These are phyloP conservation scores for Talaromyces amestolkiae DNA, from an alignment of 2,329 filamentous ascomycete species.

Conservation along the genomic window DNA sequence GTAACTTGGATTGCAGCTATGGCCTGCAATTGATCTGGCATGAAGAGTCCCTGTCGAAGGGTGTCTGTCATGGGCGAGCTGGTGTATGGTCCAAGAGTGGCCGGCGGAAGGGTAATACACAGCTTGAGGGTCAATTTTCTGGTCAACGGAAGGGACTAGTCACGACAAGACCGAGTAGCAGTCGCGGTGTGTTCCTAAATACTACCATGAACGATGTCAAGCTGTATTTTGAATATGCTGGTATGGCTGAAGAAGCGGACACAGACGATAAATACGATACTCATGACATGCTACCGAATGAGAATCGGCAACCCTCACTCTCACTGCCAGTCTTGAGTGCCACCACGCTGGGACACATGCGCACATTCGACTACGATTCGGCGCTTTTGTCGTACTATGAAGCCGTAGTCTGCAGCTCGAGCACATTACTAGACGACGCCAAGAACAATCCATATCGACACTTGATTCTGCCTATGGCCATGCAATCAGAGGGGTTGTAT, in stretches of 20 bases:
- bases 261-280: neutral
- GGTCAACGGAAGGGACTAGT: neutral
- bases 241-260: neutral
- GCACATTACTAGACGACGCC: conserved; percentile 29
- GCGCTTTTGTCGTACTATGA: conserved; percentile 29
- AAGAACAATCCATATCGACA: conserved; percentile 31
- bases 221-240: conserved; percentile 12
- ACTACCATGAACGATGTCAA: conserved; percentile 12
- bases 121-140: no score
- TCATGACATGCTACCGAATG: neutral
- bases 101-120: neutral
- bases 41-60: conserved; percentile 28
- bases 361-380: conserved; percentile 20
- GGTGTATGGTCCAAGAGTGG: conserved; percentile 28
- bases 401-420: conserved; percentile 28
- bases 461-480: conserved; percentile 30
- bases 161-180: neutral
- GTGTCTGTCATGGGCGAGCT: conserved; percentile 27
- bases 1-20: conserved; percentile 22
- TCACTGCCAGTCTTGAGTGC: conserved; percentile 1
- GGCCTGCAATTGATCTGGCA: conserved; percentile 27
- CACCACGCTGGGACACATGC: neutral
- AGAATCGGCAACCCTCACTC: neutral
- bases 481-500: conserved; percentile 28
- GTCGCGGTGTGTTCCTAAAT: conserved; percentile 6